Conservation (phyloP, 345 rosid genomes). For the Aethionema arabicum region DNA sequence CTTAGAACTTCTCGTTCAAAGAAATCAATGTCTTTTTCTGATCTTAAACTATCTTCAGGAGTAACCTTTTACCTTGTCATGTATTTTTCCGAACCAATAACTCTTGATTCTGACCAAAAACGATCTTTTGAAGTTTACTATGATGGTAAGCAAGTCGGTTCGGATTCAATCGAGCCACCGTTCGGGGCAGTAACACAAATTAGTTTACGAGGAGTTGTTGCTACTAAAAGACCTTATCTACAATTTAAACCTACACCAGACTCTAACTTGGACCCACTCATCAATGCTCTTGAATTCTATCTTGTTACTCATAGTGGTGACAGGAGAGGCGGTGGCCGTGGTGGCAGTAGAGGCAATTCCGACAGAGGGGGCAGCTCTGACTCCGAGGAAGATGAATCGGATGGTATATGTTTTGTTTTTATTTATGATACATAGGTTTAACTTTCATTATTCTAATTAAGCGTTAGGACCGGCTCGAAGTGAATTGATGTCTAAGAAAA, state of each 20-base stretch:
- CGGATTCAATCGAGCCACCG: conserved; percentile 10
- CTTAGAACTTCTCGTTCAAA: conserved; percentile 13
- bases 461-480: no score
- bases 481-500: no score
- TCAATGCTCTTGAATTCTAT: conserved; percentile 28
- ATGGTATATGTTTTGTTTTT: no score
- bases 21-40: conserved; percentile 6
- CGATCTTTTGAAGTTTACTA: conserved; percentile 21
- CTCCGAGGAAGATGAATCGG: conserved; percentile 5
- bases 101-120: conserved; percentile 19
- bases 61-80: conserved; percentile 23
- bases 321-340: conserved; percentile 12
- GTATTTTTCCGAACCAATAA: conserved; percentile 29
- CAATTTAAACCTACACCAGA: conserved; percentile 25
- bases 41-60: conserved; percentile 16
- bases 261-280: conserved; percentile 27
- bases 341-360: conserved; percentile 17
- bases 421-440: no score
- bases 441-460: no score
- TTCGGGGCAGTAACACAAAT: conserved; percentile 20
- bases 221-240: not conserved
- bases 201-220: not conserved
- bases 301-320: conserved; percentile 22
- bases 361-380: not conserved
- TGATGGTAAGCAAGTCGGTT: conserved; percentile 18